Conservation (phyloP, 441 rosid species). For the Gossypium gossypioides region DNA sequence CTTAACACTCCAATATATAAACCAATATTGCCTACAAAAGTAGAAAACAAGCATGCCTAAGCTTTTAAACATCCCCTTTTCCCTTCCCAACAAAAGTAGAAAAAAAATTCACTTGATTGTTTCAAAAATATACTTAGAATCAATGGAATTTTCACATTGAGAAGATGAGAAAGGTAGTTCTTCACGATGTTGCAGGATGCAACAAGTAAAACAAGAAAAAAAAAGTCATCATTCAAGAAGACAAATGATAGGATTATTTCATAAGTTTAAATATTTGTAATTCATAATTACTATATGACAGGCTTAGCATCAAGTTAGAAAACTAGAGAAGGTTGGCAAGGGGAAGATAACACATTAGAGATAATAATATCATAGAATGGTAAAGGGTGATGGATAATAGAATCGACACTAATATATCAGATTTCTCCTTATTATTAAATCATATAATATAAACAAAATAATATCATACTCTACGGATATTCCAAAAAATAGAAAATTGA, state of each 20-base stretch:
- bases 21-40: neutral
- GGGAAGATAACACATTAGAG: neutral
- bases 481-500: neutral
- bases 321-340: neutral
- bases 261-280: neutral
- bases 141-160: constrained; percentile 67
- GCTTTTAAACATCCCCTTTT: neutral
- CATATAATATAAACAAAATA: neutral
- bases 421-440: neutral
- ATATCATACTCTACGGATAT: neutral
- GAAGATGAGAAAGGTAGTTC: constrained; percentile 71
- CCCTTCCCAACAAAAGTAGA: neutral
- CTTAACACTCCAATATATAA: neutral
- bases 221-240: constrained; percentile 8
- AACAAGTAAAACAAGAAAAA: constrained; percentile 13
- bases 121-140: constrained; percentile 45
- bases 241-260: neutral
- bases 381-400: neutral
- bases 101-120: neutral
- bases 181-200: constrained; percentile 83
- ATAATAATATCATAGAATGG: neutral
- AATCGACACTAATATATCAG: neutral
- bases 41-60: neutral
- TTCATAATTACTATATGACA: neutral
- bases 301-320: neutral